Evolutionary conservation across 1,139 yeast species (phyloP), one percentile per base, ranked within the genome.

Genomic region (Geotrichum candidum): DNA sequence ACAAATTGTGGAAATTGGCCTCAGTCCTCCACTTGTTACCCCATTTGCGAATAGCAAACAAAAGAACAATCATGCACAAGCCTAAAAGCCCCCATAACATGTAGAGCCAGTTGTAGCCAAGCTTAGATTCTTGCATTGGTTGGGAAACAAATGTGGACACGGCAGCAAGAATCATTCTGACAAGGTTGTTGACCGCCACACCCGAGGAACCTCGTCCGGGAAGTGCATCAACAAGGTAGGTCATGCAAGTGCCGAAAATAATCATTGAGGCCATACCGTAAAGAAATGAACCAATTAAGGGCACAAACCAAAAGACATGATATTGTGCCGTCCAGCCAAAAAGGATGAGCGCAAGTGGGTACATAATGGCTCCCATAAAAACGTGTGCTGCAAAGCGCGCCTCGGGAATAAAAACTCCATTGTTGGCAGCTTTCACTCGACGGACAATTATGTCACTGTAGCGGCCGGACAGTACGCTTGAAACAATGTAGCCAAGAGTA

Each of bases 201-300:
- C 96, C 96, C 0, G 96, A 88, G 4, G 96, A 92, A 51, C 96
- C 96, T 68, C 87, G 81, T 0, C 96, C 96, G 0, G 96, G 96
- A 58, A 90, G 78, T 0, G 91, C 84, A 72, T 90, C 96, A 1
- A 90, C 92, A 63, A 90, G 76, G 71, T 89, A 90, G 0, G 96
- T 89, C 3, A 87, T 84, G 0, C 91, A 86, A 10, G 90, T 84
- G 1, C 96, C 95, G 66, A 89, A 88, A 7, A 88, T 84, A 74
- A 90, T 82, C 96, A 90, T 88, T 29, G 90, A 84, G 0, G 94
- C 88, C 70, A 87, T 84, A 0, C 97, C 97, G 72, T 87, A 88
- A 5, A 88, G 65, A 1, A 92, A 89, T 3, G 95, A 86, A 0
- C 96, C 96, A 10, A 90, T 78, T 66, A 80, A 7, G 86, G 96